Conservation (phyloP, 2,329 filamentous ascomycete species). For the Metarhizium guizhouense region DNA sequence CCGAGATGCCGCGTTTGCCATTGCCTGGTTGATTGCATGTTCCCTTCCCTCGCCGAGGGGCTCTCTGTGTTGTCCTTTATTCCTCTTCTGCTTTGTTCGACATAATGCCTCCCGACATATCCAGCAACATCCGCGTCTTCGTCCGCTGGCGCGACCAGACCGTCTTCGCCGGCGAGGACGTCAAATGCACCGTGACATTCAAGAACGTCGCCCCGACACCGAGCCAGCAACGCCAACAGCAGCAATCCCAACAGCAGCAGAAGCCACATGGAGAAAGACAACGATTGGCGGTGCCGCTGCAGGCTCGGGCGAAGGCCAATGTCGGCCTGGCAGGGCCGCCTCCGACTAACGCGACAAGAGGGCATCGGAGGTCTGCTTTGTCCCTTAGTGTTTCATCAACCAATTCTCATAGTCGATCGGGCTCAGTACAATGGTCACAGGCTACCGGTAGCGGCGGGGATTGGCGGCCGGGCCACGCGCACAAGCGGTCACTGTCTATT, state of each 20-base stretch:
- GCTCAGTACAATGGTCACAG: constrained; percentile 38
- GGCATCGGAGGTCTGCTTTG: constrained; percentile 56
- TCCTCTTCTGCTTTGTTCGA: constrained; percentile 11
- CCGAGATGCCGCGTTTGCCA: constrained; percentile 21
- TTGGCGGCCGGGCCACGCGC: constrained; percentile 41
- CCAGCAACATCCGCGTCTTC: constrained; percentile 81
- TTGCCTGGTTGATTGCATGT: constrained; percentile 15
- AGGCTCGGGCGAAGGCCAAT: constrained; percentile 31
- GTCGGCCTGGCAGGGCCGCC: constrained; percentile 37
- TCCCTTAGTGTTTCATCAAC: constrained; percentile 50
- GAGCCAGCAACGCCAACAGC: constrained; percentile 18
- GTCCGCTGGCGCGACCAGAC: constrained; percentile 91
- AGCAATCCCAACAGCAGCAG: constrained; percentile 15
- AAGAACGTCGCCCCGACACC: constrained; percentile 62
- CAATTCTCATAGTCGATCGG: constrained; percentile 34
- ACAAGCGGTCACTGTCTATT: constrained; percentile 73
- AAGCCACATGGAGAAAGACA: constrained; percentile 21
- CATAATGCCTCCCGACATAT: constrained; percentile 38
- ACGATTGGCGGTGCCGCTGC: constrained; percentile 33
- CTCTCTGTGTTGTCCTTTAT: constrained; percentile 4
- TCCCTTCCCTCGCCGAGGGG: constrained; percentile 22
- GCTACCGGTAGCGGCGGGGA: constrained; percentile 20
- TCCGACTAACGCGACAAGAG: constrained; percentile 31
- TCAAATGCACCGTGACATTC: constrained; percentile 94
- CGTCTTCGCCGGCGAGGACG: constrained; percentile 92